Evolutionary conservation across 805 yeast species (phyloP), one percentile per base, ranked within the genome.

Genomic region (Cyberlindnera euphorbiiphila): DNA sequence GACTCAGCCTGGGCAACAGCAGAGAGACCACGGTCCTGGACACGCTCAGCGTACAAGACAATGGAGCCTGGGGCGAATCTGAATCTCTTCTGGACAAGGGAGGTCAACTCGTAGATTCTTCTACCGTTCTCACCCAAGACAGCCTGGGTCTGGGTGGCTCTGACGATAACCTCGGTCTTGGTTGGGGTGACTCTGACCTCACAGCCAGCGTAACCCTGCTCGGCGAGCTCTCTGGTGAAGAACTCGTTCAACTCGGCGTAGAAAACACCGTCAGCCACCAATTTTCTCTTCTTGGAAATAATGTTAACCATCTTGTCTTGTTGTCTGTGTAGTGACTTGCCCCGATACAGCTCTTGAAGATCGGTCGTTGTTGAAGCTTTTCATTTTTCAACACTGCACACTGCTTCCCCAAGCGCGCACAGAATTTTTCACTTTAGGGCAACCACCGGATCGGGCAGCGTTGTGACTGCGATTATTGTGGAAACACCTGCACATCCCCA

Each of bases 1-100:
- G 96, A 93, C 81, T 93, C 98, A 69, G 97, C 95, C 79, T 93
- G 98, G 61, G 97, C 96, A 64, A 94, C 95, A 63, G 98, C 98
- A 53, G 98, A 91, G 59, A 93, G 80, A 80, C 98, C 98, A 74
- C 98, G 87, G 78, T 88, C 95, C 77, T 88, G 95, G 62, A 93
- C 96, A 76, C 96, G 85, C 82, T 93, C 98, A 65, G 98, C 98
- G 80, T 76, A 91, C 69, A 93, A 77, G 62, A 82, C 88, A 62
- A 91, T 81, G 62, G 94, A 76, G 69, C 91, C 96, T 70, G 89
- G 91, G 59, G 86, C 78, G 71, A 85, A 81, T 76, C 82, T 84
- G 91, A 93, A 93, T 84, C 98, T 91, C 87, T 93, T 93, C 80
- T 86, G 95, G 66, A 93, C 81, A 68, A 93, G 83, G 59, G 96